phyloP scores from a whole-genome alignment of 345 rosid species.

The Gossypium bickii region DNA sequence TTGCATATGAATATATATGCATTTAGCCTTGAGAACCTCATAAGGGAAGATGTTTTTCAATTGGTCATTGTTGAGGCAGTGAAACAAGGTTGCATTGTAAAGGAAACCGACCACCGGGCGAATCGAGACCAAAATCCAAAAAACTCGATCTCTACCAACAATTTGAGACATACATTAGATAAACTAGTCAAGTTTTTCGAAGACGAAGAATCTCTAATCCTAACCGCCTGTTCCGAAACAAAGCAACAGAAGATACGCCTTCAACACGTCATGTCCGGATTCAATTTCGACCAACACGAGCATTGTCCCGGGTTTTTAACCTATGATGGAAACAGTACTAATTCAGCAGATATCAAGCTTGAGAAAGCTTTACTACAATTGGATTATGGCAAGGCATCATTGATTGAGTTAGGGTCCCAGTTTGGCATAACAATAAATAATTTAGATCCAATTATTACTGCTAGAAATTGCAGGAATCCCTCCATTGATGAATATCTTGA shows the following conservation, averaged over 20 bases:
- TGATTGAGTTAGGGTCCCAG: constrained; percentile 17
- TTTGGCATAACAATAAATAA: constrained; percentile 15
- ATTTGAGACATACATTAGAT: constrained; percentile 17
- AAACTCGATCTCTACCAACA: background rate
- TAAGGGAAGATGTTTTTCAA: constrained; percentile 24
- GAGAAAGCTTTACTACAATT: constrained; percentile 26
- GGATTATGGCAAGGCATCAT: constrained; percentile 18
- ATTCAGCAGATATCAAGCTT: constrained; percentile 18
- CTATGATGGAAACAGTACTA: background rate
- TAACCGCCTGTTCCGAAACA: constrained; percentile 12
- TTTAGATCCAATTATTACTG: background rate
- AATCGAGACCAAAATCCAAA: background rate
- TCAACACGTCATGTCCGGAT: background rate
- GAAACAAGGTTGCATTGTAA: constrained; percentile 17
- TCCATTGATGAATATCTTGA: background rate
- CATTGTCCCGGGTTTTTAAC: constrained; percentile 1
- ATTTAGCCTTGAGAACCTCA: constrained; percentile 19
- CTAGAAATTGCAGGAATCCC: background rate
- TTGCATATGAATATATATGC: constrained; percentile 22
- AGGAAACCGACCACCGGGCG: background rate
- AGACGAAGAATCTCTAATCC: constrained; percentile 12
- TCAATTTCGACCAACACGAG: background rate
- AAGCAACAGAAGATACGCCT: constrained; percentile 14
- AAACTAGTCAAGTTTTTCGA: background rate
- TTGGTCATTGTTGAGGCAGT: constrained; percentile 20